phyloP scores from a whole-genome alignment of 2,329 filamentous ascomycete species.

The Talaromyces amestolkiae region DNA sequence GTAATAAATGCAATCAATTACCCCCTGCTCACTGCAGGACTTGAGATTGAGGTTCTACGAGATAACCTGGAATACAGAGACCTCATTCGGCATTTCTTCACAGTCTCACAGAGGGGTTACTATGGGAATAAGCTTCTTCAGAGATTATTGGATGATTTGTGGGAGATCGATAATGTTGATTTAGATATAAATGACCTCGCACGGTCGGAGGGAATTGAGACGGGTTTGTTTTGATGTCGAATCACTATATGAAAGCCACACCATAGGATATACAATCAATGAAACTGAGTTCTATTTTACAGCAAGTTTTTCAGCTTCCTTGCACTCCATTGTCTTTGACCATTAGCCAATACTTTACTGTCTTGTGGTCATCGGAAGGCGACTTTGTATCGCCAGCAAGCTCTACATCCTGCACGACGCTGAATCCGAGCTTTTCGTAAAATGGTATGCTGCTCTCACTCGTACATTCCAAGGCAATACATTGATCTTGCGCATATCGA shows the following conservation, averaged over 20 bases:
- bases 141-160: conserved; percentile 28
- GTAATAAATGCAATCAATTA: conserved; percentile 27
- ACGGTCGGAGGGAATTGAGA: conserved; percentile 24
- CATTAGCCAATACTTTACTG: background rate
- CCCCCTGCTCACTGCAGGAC: conserved; percentile 26
- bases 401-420: background rate
- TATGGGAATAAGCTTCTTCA: conserved; percentile 20
- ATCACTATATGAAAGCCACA: background rate
- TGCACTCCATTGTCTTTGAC: background rate
- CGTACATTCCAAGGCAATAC: background rate
- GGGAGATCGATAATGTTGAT: conserved; percentile 21
- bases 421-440: background rate
- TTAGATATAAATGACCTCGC: conserved; percentile 26
- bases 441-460: background rate
- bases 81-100: conserved; percentile 20
- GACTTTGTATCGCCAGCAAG: background rate
- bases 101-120: background rate
- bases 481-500: background rate
- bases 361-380: background rate
- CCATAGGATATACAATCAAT: background rate
- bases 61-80: conserved; percentile 23
- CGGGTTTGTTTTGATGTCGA: conserved; percentile 25
- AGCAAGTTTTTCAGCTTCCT: background rate
- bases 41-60: conserved; percentile 21
- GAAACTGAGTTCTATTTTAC: no score